Conservation (phyloP, 768 basidiomycete genomes). For the Lyophyllum shimeji region DNA sequence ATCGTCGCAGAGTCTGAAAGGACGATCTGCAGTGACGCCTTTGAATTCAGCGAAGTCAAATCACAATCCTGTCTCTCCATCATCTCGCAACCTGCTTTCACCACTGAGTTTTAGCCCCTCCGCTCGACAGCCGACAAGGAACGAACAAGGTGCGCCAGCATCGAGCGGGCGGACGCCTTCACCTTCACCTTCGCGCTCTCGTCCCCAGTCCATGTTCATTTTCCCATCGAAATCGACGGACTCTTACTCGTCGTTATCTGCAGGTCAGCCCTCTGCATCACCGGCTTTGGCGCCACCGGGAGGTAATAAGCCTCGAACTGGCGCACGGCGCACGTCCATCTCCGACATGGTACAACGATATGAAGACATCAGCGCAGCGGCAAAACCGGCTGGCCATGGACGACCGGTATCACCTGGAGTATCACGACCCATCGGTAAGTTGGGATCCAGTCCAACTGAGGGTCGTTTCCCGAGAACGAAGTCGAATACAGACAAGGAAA, state of each 20-base stretch:
- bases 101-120: not conserved
- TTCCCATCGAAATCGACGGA: conserved; percentile 58
- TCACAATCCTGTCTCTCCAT: not conserved
- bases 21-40: not conserved
- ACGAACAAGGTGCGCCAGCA: not conserved
- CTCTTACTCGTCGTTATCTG: conserved; percentile 20
- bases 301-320: conserved; percentile 39
- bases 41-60: conserved; percentile 2
- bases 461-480: conserved; percentile 13
- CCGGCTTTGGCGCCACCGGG: conserved; percentile 46
- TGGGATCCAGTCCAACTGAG: conserved; percentile 8
- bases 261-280: conserved; percentile 22
- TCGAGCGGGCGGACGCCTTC: conserved; percentile 24
- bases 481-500: conserved; percentile 8
- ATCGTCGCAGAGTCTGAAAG: conserved; percentile 4
- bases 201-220: conserved; percentile 83
- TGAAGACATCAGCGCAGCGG: conserved; percentile 59
- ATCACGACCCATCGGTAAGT: conserved; percentile 17
- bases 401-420: conserved; percentile 32
- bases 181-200: conserved; percentile 44
- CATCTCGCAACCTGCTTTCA: conserved; percentile 12
- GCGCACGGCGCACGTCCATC: conserved; percentile 69
- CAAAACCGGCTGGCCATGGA: conserved; percentile 25
- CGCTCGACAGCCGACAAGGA: not conserved
- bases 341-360: conserved; percentile 85